Conservation (phyloP, 768 basidiomycete genomes). For the Boletus sp. region DNA sequence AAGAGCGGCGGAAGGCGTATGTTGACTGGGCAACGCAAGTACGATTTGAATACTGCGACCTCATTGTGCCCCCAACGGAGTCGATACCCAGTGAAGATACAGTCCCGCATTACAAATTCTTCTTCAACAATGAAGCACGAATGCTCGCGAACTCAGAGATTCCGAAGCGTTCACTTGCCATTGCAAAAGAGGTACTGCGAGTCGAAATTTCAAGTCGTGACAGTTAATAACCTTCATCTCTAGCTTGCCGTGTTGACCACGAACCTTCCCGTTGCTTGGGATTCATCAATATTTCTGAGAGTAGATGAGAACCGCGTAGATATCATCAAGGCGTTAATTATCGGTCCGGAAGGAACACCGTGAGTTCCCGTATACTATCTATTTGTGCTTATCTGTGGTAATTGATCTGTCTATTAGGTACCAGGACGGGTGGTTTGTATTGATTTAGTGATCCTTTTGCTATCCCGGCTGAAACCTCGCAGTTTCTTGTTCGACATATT, state of each 20-base stretch:
- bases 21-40: conserved; percentile 77
- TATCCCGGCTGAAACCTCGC: conserved; percentile 8
- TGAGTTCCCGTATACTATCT: conserved; percentile 38
- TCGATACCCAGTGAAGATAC: conserved; percentile 43
- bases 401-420: conserved; percentile 46
- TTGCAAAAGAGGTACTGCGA: conserved; percentile 84
- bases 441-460: background rate
- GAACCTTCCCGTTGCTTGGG: conserved; percentile 92
- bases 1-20: conserved; percentile 66
- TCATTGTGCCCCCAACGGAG: conserved; percentile 46
- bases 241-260: conserved; percentile 92
- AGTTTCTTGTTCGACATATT: conserved; percentile 89
- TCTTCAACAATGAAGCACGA: conserved; percentile 77
- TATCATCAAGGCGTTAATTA: conserved; percentile 87
- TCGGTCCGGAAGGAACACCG: conserved; percentile 93
- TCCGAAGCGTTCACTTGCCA: conserved; percentile 88
- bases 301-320: conserved; percentile 92
- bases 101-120: conserved; percentile 75
- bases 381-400: background rate
- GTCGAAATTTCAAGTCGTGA: background rate
- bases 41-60: conserved; percentile 91
- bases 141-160: conserved; percentile 83
- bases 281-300: conserved; percentile 88
- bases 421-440: conserved; percentile 81
- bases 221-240: conserved; percentile 10